A percentile compares a stretch with the other conserved stretches of the same genome.
Conservation (phyloP, 2,329 filamentous ascomycete genomes). For the Paracoccidioides lutzii region DNA sequence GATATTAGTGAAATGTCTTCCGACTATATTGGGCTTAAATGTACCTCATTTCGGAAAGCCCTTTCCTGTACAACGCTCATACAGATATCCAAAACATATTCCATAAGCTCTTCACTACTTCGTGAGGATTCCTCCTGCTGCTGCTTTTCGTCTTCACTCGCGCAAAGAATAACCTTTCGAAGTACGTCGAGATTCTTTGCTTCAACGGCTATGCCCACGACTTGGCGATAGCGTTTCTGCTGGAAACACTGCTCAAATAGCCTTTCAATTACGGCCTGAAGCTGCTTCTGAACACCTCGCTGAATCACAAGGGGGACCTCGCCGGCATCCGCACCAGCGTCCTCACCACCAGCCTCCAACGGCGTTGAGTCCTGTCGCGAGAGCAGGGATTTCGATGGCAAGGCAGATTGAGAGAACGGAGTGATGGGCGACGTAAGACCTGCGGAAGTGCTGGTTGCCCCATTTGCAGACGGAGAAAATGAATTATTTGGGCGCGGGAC, state of each 20-base stretch:
- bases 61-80: constrained; percentile 97
- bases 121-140: constrained; percentile 43
- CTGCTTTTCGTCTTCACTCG: constrained; percentile 72
- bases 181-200: constrained; percentile 84
- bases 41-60: constrained; percentile 58
- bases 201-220: constrained; percentile 92
- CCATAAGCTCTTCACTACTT: constrained; percentile 83
- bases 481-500: constrained; percentile 61
- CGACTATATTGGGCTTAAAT: constrained; percentile 5
- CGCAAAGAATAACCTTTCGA: constrained; percentile 72
- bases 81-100: constrained; percentile 89
- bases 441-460: constrained; percentile 52
- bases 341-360: constrained; percentile 47
- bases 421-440: constrained; percentile 75
- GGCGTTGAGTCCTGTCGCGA: constrained; percentile 58
- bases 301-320: constrained; percentile 54
- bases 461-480: constrained; percentile 56
- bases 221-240: constrained; percentile 81
- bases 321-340: constrained; percentile 41
- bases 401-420: constrained; percentile 83
- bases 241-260: constrained; percentile 83
- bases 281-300: constrained; percentile 60
- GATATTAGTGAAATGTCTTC: constrained; percentile 1
- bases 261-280: constrained; percentile 73
- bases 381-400: constrained; percentile 90